Evolutionary conservation across 2,329 filamentous ascomycete species (phyloP).

Genomic region (Verticillium alfalfae): DNA sequence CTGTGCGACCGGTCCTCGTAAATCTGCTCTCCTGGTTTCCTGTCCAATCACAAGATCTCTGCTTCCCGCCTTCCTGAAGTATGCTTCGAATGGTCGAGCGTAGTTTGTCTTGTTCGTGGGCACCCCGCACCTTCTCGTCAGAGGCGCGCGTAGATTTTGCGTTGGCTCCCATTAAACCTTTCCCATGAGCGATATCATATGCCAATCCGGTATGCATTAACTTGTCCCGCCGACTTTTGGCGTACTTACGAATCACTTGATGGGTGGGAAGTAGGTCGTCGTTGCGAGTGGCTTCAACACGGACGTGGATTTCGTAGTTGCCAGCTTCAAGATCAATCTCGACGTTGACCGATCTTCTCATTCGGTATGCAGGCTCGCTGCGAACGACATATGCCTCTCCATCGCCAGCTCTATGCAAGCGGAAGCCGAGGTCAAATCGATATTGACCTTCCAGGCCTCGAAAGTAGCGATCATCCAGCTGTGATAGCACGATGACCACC

Average conservation of each 20-base stretch:
- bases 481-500: constrained; percentile 50
- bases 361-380: constrained; percentile 48
- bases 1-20: constrained; percentile 8
- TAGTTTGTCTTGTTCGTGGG: constrained; percentile 18
- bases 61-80: constrained; percentile 32
- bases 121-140: constrained; percentile 35
- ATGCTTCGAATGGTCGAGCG: constrained; percentile 30
- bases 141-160: constrained; percentile 41
- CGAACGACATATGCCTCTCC: constrained; percentile 48
- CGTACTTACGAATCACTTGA: constrained; percentile 61
- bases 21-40: constrained; percentile 23
- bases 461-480: constrained; percentile 54
- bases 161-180: constrained; percentile 29
- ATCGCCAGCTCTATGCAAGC: constrained; percentile 42
- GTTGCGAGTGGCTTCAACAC: constrained; percentile 62
- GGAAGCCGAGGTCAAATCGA: constrained; percentile 46
- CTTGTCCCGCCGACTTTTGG: constrained; percentile 62
- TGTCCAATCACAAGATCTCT: constrained; percentile 27
- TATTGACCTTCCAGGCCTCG: constrained; percentile 53
- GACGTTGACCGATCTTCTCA: constrained; percentile 70
- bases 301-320: constrained; percentile 70
- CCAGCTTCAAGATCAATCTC: constrained; percentile 72
- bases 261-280: constrained; percentile 49
- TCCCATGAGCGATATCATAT: constrained; percentile 66
- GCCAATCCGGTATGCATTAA: constrained; percentile 64